Conservation (phyloP, 768 basidiomycete species). For the Butyriboletus loyo region DNA sequence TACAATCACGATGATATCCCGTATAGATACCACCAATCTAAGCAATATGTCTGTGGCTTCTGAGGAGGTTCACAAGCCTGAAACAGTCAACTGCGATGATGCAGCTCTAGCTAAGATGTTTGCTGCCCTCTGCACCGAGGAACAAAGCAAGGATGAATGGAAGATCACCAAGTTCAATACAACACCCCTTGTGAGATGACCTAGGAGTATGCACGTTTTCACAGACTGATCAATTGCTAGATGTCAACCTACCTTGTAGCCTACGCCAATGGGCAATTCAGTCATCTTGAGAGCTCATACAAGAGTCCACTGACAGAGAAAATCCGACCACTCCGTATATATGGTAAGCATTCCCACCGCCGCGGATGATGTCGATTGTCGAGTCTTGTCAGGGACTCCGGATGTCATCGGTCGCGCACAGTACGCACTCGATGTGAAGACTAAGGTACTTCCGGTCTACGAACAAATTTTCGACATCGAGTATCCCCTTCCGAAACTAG, state of each 20-base stretch:
- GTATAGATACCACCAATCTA: slow-evolving; percentile 67
- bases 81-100: slow-evolving; percentile 27
- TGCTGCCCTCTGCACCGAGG: slow-evolving; percentile 36
- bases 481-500: slow-evolving; percentile 91
- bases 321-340: slow-evolving; percentile 79
- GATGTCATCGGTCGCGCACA: slow-evolving; percentile 81
- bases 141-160: slow-evolving; percentile 50
- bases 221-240: slow-evolving; percentile 15
- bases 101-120: slow-evolving; percentile 41
- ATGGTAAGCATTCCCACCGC: slow-evolving; percentile 46
- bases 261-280: slow-evolving; percentile 79
- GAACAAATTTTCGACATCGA: slow-evolving; percentile 90
- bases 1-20: slow-evolving; percentile 74
- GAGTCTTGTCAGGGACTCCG: slow-evolving; percentile 55
- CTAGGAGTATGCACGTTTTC: neutral
- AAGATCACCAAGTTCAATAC: slow-evolving; percentile 78
- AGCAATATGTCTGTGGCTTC: slow-evolving; percentile 82
- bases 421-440: slow-evolving; percentile 87
- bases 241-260: slow-evolving; percentile 92
- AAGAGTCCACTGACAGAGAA: slow-evolving; percentile 77
- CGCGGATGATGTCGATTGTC: neutral
- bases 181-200: slow-evolving; percentile 60
- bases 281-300: slow-evolving; percentile 70
- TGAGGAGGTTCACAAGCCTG: slow-evolving; percentile 47
- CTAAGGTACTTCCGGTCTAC: slow-evolving; percentile 79